These are phyloP conservation scores for Talaromyces proteolyticus DNA, from an alignment of 495 filamentous ascomycete species.

Conservation along the genomic window DNA sequence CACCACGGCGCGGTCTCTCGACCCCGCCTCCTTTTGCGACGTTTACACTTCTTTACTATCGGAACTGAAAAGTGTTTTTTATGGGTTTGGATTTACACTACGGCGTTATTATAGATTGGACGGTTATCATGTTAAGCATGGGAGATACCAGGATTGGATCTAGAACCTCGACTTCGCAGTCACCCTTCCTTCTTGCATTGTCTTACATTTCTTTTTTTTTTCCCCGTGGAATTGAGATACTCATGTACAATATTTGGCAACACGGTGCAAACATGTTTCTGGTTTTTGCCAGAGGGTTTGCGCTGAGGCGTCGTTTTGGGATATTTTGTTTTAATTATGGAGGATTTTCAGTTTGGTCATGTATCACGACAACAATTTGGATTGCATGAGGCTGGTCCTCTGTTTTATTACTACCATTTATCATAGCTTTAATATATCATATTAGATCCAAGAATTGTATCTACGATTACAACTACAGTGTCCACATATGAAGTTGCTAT, in stretches of 20 bases:
- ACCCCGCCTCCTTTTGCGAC: neutral
- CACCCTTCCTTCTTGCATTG: slow-evolving; percentile 25
- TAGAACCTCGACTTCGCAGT: slow-evolving; percentile 42
- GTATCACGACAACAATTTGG: neutral
- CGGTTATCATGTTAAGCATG: slow-evolving; percentile 32
- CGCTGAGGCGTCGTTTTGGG: neutral
- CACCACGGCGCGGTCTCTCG: neutral
- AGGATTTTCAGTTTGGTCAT: slow-evolving; percentile 5
- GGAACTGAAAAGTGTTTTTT: slow-evolving; percentile 6
- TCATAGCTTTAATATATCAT: neutral
- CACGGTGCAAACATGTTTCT: neutral
- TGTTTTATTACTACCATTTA: slow-evolving; percentile 6
- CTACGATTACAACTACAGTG: too few relatives aligned
- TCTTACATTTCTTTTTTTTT: slow-evolving; percentile 12
- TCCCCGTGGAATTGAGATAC: slow-evolving; percentile 10
- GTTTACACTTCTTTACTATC: neutral
- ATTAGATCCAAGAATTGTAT: too few relatives aligned
- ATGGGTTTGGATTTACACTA: slow-evolving; percentile 12
- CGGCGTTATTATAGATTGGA: slow-evolving; percentile 41
- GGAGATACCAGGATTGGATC: slow-evolving; percentile 34
- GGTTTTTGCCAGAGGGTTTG: neutral
- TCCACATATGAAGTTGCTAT: too few relatives aligned
- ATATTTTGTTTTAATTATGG: slow-evolving; percentile 7
- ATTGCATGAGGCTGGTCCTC: slow-evolving; percentile 9
- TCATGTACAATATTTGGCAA: slow-evolving; percentile 10